A percentile compares a stretch with the other conserved stretches of the same genome.
Evolutionary conservation across 78 protist species (phyloP).

Genomic region (Dictyostelium intermedium): DNA sequence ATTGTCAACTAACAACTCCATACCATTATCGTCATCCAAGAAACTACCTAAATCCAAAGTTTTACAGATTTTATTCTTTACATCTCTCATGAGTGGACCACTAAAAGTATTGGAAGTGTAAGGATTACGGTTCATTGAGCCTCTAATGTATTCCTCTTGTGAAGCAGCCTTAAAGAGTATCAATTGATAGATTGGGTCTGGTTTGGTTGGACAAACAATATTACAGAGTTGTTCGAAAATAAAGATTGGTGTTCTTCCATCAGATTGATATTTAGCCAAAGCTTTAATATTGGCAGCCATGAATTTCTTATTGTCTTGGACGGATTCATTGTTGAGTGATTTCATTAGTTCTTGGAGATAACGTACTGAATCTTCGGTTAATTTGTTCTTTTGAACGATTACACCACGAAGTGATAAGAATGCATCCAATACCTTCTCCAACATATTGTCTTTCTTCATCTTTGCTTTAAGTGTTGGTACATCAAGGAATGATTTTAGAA

Average conservation of each 20-base stretch:
- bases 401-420: constrained; percentile 87
- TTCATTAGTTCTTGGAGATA: constrained; percentile 64
- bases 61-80: constrained; percentile 90
- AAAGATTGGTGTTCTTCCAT: constrained; percentile 77
- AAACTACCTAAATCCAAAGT: constrained; percentile 84
- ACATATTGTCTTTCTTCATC: constrained; percentile 44
- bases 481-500: constrained; percentile 52
- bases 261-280: constrained; percentile 11
- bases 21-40: constrained; percentile 92
- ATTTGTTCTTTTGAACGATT: constrained; percentile 84
- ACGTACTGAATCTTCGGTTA: constrained; percentile 80
- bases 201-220: constrained; percentile 84
- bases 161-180: constrained; percentile 79
- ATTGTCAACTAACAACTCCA: constrained; percentile 93
- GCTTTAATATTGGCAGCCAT: constrained; percentile 80
- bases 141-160: constrained; percentile 97
- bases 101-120: constrained; percentile 71
- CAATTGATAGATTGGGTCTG: constrained; percentile 76
- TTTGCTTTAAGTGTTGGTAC: constrained; percentile 41
- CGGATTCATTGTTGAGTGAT: constrained; percentile 29
- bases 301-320: constrained; percentile 47
- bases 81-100: constrained; percentile 93
- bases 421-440: constrained; percentile 63
- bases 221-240: constrained; percentile 87
- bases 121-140: constrained; percentile 90